Evolutionary conservation across 192 early-diverging fungal species (phyloP), one percentile per base, ranked within the genome.

Genomic region (Coemansia sp.): DNA sequence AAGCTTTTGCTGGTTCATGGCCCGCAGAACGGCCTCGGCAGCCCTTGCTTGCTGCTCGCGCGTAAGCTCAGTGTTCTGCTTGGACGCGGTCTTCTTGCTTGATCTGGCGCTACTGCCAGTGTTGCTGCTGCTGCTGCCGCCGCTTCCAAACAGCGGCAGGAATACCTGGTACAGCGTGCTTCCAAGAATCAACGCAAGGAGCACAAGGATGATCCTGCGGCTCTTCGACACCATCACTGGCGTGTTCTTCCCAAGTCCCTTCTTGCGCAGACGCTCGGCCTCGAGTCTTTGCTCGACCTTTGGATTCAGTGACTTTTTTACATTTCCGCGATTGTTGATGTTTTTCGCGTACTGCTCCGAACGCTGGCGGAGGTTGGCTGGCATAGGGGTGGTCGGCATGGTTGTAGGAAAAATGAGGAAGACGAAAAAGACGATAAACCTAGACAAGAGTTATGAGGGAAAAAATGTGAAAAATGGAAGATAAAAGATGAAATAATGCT

Each of bases 121-220:
- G 22, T 22, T 58, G 41, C 54, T 56, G 22, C 52, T 56, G 22
- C 52, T n/a, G n/a, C 54, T 10, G 60, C 62, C 59, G 54, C 57
- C 43, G 61, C 54, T 66, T 11, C 65, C 67, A 66, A 80, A 64
- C 61, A 74, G 57, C 12, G 78, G 78, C 63, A 51, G 41, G 42
- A 70, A 45, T 4, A 83, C 63, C 72, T 83, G 80, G 72, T 76
- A 76, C 41, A 83, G 60, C 16, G 66, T 61, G 61, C 80, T 83
- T 60, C 80, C 80, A n/a, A 83, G 46, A 21, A 66, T 70, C 16
- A 83, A 52, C 5, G 56, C 54, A 54, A 78, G 67, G 48, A 83
- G 46, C 26, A 41, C 65, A 10, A 76, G 5, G 6, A 76, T 42
- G 10, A 72, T 16, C 26, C 49, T 71, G 56, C 71, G 74, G 47